A percentile compares a stretch with the other conserved stretches of the same genome.
Conservation (phyloP, 2,329 filamentous ascomycete genomes). For the Aureobasidium zeae region DNA sequence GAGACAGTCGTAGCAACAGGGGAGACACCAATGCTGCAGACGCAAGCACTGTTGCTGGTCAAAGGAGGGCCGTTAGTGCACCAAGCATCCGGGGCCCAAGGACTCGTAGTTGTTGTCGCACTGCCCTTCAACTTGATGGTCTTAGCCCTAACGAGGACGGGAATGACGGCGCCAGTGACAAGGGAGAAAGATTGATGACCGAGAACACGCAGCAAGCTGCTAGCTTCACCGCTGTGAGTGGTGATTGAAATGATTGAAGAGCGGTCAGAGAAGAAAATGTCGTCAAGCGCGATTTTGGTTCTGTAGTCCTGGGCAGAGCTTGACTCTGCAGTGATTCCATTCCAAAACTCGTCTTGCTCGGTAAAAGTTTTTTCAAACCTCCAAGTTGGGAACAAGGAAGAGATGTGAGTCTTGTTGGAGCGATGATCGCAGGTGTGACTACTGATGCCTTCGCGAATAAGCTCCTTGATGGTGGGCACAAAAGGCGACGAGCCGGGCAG, state of each 20-base stretch:
- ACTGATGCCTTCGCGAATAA: slow-evolving; percentile 56
- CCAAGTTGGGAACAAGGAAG: slow-evolving; percentile 44
- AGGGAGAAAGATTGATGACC: slow-evolving; percentile 54
- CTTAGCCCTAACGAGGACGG: slow-evolving; percentile 55
- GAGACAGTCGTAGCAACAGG: slow-evolving; percentile 13
- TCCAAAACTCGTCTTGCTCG: slow-evolving; percentile 50
- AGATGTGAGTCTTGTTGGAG: slow-evolving; percentile 47
- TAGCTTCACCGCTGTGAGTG: slow-evolving; percentile 51
- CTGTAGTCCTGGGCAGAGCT: slow-evolving; percentile 43
- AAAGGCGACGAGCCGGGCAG: slow-evolving; percentile 47
- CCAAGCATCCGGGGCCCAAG: slow-evolving; percentile 28
- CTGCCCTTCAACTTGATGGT: slow-evolving; percentile 29
- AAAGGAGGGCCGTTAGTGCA: slow-evolving; percentile 28
- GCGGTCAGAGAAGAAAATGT: slow-evolving; percentile 46
- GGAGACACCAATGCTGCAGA: slow-evolving; percentile 20
- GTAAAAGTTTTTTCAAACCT: slow-evolving; percentile 51
- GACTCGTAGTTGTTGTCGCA: slow-evolving; percentile 24
- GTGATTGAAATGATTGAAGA: slow-evolving; percentile 52
- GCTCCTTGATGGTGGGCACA: slow-evolving; percentile 53
- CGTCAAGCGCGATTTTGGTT: slow-evolving; percentile 44
- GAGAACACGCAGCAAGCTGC: slow-evolving; percentile 44
- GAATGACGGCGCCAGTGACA: slow-evolving; percentile 58
- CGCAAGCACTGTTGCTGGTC: slow-evolving; percentile 25
- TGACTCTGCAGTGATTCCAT: slow-evolving; percentile 42
- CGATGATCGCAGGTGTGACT: slow-evolving; percentile 61